Conservation (phyloP, 2,329 filamentous ascomycete species). For the Fusarium tricinctum region DNA sequence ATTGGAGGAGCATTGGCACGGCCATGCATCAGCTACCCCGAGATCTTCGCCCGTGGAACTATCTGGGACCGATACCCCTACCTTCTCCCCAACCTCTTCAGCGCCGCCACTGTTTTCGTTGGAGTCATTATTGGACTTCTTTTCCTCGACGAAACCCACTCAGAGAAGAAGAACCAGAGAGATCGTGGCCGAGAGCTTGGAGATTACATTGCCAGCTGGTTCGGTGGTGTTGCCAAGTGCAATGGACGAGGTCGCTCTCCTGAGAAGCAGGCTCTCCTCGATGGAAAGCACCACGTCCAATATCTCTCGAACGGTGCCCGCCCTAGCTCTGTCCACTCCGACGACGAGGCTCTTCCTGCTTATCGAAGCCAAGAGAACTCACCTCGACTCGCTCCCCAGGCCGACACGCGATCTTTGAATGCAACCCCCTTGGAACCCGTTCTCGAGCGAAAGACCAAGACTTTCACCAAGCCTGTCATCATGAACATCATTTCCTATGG, state of each 20-base stretch:
- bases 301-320: conserved; percentile 60
- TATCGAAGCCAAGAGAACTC: conserved; percentile 75
- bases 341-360: conserved; percentile 73
- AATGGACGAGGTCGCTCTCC: conserved; percentile 57
- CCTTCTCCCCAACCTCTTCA: conserved; percentile 91
- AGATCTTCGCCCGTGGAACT: conserved; percentile 77
- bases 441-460: conserved; percentile 58
- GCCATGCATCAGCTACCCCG: conserved; percentile 86
- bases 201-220: conserved; percentile 71
- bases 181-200: conserved; percentile 85
- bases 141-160: conserved; percentile 95
- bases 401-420: conserved; percentile 41
- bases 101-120: conserved; percentile 80
- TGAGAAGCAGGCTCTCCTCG: conserved; percentile 75
- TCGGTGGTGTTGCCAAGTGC: conserved; percentile 53
- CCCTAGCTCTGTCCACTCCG: conserved; percentile 30
- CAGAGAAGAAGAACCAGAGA: conserved; percentile 79
- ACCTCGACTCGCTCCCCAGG: conserved; percentile 59
- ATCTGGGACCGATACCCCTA: conserved; percentile 92
- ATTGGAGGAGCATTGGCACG: conserved; percentile 91
- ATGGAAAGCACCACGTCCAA: conserved; percentile 71
- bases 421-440: conserved; percentile 36
- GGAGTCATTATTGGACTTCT: conserved; percentile 84
- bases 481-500: conserved; percentile 92
- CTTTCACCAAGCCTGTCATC: conserved; percentile 87